Conservation (phyloP, 78 protist genomes). For the Dictyostelium intermedium region DNA sequence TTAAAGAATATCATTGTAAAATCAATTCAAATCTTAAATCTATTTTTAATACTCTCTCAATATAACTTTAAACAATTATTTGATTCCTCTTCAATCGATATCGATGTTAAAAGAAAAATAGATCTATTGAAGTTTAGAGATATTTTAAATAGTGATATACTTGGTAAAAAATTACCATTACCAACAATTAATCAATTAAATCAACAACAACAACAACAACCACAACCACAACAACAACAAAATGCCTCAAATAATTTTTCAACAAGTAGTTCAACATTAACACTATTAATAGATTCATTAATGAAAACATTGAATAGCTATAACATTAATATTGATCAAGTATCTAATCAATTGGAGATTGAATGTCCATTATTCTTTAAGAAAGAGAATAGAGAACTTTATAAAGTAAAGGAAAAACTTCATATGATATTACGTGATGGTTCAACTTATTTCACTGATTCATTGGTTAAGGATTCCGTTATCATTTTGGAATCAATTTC, state of each 20-base stretch:
- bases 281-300: background rate
- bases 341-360: constrained; percentile 10
- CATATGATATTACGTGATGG: constrained; percentile 1
- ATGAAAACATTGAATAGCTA: background rate
- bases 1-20: constrained; percentile 1
- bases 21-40: constrained; percentile 19
- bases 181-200: background rate
- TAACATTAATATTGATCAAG: constrained; percentile 7
- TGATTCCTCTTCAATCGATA: background rate
- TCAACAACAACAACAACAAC: background rate
- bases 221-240: background rate
- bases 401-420: constrained; percentile 20
- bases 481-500: background rate
- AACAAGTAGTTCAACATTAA: background rate
- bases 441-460: constrained; percentile 3
- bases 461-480: background rate
- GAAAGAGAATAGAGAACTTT: constrained; percentile 17
- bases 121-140: constrained; percentile 13
- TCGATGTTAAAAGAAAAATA: background rate
- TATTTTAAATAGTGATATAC: background rate
- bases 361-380: constrained; percentile 49
- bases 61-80: constrained; percentile 43
- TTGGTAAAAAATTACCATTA: background rate
- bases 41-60: constrained; percentile 6
- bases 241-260: background rate